Percentiles rank a stretch among this genome's conserved stretches.
Conservation (phyloP, 352 stramenopile species). For the Phytophthora kernoviae region DNA sequence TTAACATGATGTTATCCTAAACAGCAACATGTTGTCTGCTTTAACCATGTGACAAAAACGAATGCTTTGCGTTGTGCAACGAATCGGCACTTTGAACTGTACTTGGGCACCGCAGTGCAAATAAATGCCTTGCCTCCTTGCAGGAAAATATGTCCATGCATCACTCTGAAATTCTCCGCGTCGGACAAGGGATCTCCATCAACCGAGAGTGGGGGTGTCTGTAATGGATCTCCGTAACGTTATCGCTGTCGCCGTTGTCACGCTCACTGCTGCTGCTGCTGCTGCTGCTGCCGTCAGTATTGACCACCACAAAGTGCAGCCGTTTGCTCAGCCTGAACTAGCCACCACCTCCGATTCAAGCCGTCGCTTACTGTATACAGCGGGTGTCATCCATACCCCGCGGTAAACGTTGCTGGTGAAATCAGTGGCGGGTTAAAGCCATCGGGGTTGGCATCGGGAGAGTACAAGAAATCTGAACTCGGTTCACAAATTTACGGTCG, state of each 20-base stretch:
- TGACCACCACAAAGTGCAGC: not conserved
- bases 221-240: too few species aligned
- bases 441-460: not conserved
- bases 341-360: not conserved
- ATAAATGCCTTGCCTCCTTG: too few species aligned
- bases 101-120: too few species aligned
- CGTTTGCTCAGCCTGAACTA: not conserved
- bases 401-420: not conserved
- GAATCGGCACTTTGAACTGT: too few species aligned
- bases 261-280: not conserved
- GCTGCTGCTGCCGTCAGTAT: not conserved
- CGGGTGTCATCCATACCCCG: slow-evolving; percentile 1
- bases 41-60: too few species aligned
- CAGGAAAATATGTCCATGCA: too few species aligned
- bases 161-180: too few species aligned
- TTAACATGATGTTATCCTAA: too few species aligned
- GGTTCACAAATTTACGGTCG: slow-evolving; percentile 1
- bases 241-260: not conserved
- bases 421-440: not conserved
- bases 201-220: too few species aligned
- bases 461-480: not conserved
- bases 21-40: too few species aligned
- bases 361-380: not conserved
- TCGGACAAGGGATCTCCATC: too few species aligned
- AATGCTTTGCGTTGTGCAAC: too few species aligned